Evolutionary conservation across 139 green algal genomes (phyloP).

Genomic region (Chara braunii): DNA sequence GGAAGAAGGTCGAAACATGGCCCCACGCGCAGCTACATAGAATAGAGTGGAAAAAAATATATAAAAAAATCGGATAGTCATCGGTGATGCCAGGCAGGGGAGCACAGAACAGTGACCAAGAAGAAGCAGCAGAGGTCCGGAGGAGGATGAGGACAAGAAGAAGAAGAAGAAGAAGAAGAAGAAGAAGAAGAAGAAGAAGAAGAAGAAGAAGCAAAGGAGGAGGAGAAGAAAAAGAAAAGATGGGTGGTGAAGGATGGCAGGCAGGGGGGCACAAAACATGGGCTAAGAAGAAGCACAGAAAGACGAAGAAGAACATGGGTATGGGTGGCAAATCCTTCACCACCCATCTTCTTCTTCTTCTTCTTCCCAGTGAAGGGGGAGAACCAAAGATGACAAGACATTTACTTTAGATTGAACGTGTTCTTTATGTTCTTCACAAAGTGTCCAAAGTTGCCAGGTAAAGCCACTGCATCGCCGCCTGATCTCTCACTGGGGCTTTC

Average conservation of each 20-base stretch:
- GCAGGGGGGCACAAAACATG: neutral
- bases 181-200: no score
- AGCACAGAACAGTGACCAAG: no score
- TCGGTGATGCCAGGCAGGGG: no score
- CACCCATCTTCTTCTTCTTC: neutral
- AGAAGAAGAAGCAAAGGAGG: no score
- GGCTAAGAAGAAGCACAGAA: neutral
- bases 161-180: no score
- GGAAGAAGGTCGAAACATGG: no score
- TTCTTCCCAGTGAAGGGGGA: neutral
- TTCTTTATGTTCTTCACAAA: slow-evolving; percentile 30
- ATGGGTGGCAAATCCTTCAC: neutral
- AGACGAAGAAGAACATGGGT: neutral
- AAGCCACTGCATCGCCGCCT: neutral
- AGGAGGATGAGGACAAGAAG: no score
- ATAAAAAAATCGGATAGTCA: no score
- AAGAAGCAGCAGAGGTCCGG: no score
- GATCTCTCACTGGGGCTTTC: neutral
- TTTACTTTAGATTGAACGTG: slow-evolving; percentile 30
- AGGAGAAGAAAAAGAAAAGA: neutral
- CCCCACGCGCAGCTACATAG: no score
- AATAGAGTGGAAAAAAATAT: no score
- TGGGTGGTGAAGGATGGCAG: neutral
- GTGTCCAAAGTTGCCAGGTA: slow-evolving; percentile 8
- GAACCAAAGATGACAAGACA: slow-evolving; percentile 5